phyloP scores from a whole-genome alignment of 2,329 filamentous ascomycete species.

The Sarocladiaceae sp. region DNA sequence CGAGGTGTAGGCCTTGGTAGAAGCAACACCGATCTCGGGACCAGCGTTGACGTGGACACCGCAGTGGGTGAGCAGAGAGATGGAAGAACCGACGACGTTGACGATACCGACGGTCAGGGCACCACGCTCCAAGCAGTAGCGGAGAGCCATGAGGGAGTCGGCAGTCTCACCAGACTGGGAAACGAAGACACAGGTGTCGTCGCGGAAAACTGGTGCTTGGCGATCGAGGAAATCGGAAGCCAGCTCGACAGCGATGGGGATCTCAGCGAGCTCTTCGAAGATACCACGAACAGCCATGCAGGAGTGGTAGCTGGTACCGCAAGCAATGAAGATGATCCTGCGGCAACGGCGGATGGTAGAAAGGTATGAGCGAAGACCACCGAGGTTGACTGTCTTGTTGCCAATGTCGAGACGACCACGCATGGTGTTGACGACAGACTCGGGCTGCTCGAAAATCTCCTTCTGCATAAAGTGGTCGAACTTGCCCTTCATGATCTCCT shows the following conservation, averaged over 20 bases:
- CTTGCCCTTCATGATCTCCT: constrained; percentile 99
- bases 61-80: constrained; percentile 97
- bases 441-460: constrained; percentile 99
- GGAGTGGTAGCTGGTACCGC: constrained; percentile 96
- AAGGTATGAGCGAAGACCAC: constrained; percentile 94
- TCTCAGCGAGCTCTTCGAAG: constrained; percentile 97
- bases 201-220: constrained; percentile 95
- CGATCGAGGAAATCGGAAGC: constrained; percentile 97
- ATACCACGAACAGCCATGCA: constrained; percentile 98
- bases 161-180: constrained; percentile 98
- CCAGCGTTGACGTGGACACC: constrained; percentile 99
- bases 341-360: constrained; percentile 93
- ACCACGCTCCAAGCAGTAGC: constrained; percentile 96
- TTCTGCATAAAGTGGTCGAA: constrained; percentile 99
- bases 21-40: constrained; percentile 97
- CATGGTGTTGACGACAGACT: constrained; percentile 99
- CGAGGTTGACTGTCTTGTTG: constrained; percentile 92
- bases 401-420: constrained; percentile 90
- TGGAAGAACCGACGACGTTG: constrained; percentile 97
- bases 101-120: constrained; percentile 96
- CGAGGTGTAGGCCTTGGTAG: constrained; percentile 98
- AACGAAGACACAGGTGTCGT: constrained; percentile 98
- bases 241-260: constrained; percentile 93
- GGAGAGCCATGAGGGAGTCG: constrained; percentile 92
- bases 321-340: constrained; percentile 97